A percentile compares a stretch with the other conserved stretches of the same genome.
These are phyloP conservation scores for Trifolium pratense DNA, from an alignment of 306 rosid species.

Conservation along the genomic window DNA sequence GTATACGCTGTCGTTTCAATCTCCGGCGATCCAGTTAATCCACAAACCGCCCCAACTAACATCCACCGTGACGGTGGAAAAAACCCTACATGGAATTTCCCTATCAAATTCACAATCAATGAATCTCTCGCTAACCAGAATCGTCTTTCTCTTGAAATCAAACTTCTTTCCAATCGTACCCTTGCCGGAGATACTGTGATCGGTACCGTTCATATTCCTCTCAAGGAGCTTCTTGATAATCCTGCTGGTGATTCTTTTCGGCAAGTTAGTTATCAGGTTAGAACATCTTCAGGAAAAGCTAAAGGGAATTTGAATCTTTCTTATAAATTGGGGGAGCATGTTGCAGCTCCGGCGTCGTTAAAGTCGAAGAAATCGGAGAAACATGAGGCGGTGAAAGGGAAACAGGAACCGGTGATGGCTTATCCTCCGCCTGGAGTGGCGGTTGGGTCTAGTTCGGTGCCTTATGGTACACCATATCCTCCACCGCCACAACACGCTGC, in stretches of 20 bases:
- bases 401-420: conserved; percentile 40
- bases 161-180: conserved; percentile 55
- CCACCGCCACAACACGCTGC: background rate
- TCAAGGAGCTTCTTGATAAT: conserved; percentile 65
- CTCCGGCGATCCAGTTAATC: conserved; percentile 48
- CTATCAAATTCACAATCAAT: conserved; percentile 53
- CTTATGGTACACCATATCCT: conserved; percentile 33
- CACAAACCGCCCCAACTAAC: conserved; percentile 49
- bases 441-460: conserved; percentile 41
- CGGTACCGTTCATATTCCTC: conserved; percentile 60
- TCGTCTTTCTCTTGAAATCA: conserved; percentile 55
- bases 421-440: conserved; percentile 28
- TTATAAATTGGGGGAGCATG: conserved; percentile 44
- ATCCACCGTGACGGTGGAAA: conserved; percentile 53
- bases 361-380: background rate
- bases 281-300: conserved; percentile 57
- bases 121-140: conserved; percentile 48
- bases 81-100: conserved; percentile 69
- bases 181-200: conserved; percentile 61
- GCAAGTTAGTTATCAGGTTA: conserved; percentile 61
- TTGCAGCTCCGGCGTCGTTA: background rate
- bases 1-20: conserved; percentile 68
- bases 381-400: conserved; percentile 14
- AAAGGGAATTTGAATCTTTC: conserved; percentile 63
- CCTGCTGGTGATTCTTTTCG: conserved; percentile 36